phyloP scores from a whole-genome alignment of 768 basidiomycete species.

The Agrocybe chaxingu region DNA sequence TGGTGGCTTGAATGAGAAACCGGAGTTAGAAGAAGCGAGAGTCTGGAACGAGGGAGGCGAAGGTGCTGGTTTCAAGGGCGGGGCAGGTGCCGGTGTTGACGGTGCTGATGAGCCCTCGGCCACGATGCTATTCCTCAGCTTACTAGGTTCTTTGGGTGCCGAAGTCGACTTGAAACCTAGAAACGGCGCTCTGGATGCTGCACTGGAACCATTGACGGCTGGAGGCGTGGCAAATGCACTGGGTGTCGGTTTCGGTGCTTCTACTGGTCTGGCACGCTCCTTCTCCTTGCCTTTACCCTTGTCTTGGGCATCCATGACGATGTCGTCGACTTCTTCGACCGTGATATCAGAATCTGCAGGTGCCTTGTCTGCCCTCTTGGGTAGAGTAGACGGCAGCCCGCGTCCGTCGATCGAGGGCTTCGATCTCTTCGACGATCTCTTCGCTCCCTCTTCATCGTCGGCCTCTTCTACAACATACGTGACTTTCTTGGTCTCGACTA shows the following conservation, averaged over 20 bases:
- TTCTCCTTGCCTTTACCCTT: constrained; percentile 6
- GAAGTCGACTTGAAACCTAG: constrained; percentile 43
- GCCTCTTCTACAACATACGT: constrained; percentile 30
- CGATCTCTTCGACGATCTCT: constrained; percentile 44
- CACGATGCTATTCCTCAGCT: constrained; percentile 70
- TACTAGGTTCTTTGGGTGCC: constrained; percentile 75
- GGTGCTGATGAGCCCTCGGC: constrained; percentile 39
- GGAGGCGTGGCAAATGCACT: constrained; percentile 2
- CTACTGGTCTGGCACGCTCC: constrained; percentile 10
- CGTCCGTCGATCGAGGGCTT: constrained; percentile 35
- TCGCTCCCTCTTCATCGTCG: constrained; percentile 34
- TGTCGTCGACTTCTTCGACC: constrained; percentile 31
- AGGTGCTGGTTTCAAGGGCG: constrained; percentile 5
- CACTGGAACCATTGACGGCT: constrained; percentile 6
- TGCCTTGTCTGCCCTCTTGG: not conserved
- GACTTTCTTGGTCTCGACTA: constrained; percentile 9
- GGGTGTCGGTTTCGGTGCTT: constrained; percentile 8
- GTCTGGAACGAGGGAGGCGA: constrained; percentile 1
- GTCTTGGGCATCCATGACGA: constrained; percentile 17
- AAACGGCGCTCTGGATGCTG: constrained; percentile 21
- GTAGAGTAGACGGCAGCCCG: constrained; percentile 7
- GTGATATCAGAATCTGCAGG: constrained; percentile 17
- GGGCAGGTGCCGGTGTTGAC: constrained; percentile 6
- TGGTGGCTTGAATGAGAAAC: constrained; percentile 12
- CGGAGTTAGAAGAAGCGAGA: constrained; percentile 7